Evolutionary conservation across 164 flowering plant genomes (phyloP), one percentile per base, ranked within the genome.

Genomic region (Vitis rupestris): DNA sequence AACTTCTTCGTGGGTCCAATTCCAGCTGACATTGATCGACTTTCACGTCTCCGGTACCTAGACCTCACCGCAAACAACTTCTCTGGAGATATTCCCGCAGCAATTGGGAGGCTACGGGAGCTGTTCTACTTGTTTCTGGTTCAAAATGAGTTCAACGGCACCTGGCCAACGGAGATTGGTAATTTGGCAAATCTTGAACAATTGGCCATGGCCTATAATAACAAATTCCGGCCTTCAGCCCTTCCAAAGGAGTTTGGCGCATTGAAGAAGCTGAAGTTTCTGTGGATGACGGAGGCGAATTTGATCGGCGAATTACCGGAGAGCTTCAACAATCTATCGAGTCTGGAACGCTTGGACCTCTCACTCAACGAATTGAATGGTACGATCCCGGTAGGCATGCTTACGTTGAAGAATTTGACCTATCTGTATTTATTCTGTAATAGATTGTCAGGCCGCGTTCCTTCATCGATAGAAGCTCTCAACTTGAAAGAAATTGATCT

Each of bases 61-160:
- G 67, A 83, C 62, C 74, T 94, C 51, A 69, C 75, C 1, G 86
- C 49, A 0, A 94, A 94, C 75, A 87, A 88, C 70, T 92, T 90
- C 82, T 61, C 94, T 52, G 93, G 92, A 15, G 78, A 88, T 55
- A 81, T 94, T 29, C 97, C 97, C 0, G 63, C 75, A 11, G 71
- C 72, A 0, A 76, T 92, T 4, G 90, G 90, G 7, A 63, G 75
- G 1, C 58, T 92, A 13, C 8, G 73, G 14, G 68, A 64, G 62
- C 54, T 94, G 66, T 57, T 37, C 44, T 55, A 2, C 0, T 67
- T 94, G 59, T 1, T n/a, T 9, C 69, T 92, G 5, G 15, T 66
- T 16, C 59, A 13, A 12, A 92, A 84, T 30, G 67, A 68, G 72
- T 88, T 90, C 72, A 81, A 85, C 16, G 93, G 94, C 0, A 69